Base-by-base conservation (phyloP, 2,329 filamentous ascomycete genomes). In the Colletotrichum horii region DNA sequence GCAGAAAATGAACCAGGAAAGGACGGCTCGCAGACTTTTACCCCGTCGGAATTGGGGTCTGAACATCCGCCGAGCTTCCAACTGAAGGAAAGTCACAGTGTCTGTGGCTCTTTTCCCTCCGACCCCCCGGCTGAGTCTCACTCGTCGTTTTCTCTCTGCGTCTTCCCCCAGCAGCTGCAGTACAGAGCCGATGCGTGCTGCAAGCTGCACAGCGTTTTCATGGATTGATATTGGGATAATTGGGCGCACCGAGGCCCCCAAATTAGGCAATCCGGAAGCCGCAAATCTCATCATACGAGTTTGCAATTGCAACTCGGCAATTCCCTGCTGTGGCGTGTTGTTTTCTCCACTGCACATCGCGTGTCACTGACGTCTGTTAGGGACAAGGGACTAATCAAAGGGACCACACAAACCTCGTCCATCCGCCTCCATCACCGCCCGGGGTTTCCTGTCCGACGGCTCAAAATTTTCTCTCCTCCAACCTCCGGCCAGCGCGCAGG, bases 261-360 rank as follows among this genome's bases (percentile, higher is more conserved):
- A 66, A 48, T 38, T 60, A 65, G 36, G 55, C 52, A 71, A 34
- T 48, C 32, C 62, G 32, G 70, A 64, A 72, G 61, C 26, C 43
- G 64, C 64, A 68, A 68, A 68, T 70, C 64, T 67, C 70, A 75
- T 75, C 73, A 75, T 75, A 75, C 73, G 73, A 75, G 73, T 73
- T 75, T 73, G 64, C 64, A 68, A 56, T 58, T 72, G 73, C 64
- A 68, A 60, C 43, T 73, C 73, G 73, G 73, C 70, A 73, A 68
- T 68, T 75, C 64, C 70, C 56, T 75, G 70, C 56, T 65, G 64
- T 73, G 64, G 73, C 69, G 64, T 73, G 64, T 68, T 68, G 24
- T 68, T 38, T 65, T 52, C 70, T 43, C 73, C 73, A 68, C 70
- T 24, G 43, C 7, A 34, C 32, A 75, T 75, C 73, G 73, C 73